These are phyloP conservation scores for Kwoniella sp. DNA, from an alignment of 768 basidiomycete genomes.

Conservation along the genomic window DNA sequence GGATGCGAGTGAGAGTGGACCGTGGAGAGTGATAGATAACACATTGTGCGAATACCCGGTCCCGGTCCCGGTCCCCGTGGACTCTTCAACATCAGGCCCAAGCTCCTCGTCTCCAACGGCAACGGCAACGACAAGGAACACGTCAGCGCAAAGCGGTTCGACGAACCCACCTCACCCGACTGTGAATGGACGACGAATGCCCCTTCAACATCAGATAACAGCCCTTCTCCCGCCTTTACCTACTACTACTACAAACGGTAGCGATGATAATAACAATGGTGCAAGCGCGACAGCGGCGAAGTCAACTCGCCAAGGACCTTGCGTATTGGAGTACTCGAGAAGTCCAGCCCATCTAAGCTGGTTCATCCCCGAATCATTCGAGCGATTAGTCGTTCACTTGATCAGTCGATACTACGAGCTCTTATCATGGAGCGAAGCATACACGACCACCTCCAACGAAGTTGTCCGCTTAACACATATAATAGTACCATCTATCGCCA, in stretches of 20 bases:
- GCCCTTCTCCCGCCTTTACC: slow-evolving; percentile 22
- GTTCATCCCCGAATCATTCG: slow-evolving; percentile 48
- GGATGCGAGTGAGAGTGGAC: not conserved
- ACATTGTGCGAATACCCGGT: slow-evolving; percentile 12
- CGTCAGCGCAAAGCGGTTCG: not conserved
- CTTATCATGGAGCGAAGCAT: slow-evolving; percentile 50
- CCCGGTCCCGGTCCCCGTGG: no score
- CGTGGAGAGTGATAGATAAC: slow-evolving; percentile 31
- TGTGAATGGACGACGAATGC: slow-evolving; percentile 23
- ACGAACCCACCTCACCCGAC: not conserved
- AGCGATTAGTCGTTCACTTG: slow-evolving; percentile 52
- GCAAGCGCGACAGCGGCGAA: not conserved
- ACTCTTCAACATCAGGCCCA: not conserved
- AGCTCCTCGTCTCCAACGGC: not conserved
- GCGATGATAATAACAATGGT: no score
- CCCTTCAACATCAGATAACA: slow-evolving; percentile 30
- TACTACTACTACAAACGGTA: not conserved
- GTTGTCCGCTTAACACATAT: slow-evolving; percentile 51
- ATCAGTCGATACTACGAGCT: slow-evolving; percentile 51
- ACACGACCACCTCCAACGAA: slow-evolving; percentile 22
- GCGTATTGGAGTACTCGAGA: slow-evolving; percentile 48
- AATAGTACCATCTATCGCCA: slow-evolving; percentile 39
- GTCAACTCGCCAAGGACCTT: slow-evolving; percentile 16
- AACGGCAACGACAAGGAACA: no score
- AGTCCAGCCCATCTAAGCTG: slow-evolving; percentile 53